Percentiles rank a stretch among this genome's conserved stretches.
These are phyloP conservation scores for Colletotrichum eremochloae DNA, from an alignment of 2,329 filamentous ascomycete species.

Conservation along the genomic window DNA sequence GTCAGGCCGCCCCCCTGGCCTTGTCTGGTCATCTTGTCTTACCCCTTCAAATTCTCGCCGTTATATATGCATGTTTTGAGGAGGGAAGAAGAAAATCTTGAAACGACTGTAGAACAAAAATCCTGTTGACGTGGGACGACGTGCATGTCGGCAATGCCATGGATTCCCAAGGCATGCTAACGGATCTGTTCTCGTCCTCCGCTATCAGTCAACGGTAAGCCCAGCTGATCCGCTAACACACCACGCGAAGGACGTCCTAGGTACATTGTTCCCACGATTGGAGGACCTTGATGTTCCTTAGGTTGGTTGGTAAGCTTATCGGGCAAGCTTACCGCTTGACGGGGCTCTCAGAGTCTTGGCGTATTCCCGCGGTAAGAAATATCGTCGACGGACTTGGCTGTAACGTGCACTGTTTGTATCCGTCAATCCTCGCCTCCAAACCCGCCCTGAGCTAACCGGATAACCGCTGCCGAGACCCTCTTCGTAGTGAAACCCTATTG, in stretches of 20 bases:
- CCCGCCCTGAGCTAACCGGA: constrained; percentile 37
- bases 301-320: background rate
- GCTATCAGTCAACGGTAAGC: background rate
- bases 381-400: constrained; percentile 32
- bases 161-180: background rate
- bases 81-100: background rate
- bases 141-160: background rate
- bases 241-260: constrained; percentile 19
- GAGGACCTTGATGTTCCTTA: background rate
- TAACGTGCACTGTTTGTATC: constrained; percentile 19
- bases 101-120: too few species aligned
- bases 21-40: constrained; percentile 1
- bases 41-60: constrained; percentile 10
- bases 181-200: constrained; percentile 1
- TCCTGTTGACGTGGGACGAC: background rate
- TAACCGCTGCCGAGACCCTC: constrained; percentile 33
- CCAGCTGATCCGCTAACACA: constrained; percentile 17
- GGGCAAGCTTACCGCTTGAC: background rate
- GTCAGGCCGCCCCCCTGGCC: background rate
- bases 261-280: background rate
- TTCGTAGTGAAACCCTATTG: background rate
- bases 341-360: background rate
- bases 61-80: background rate
- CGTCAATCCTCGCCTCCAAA: constrained; percentile 3
- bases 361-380: background rate